Percentiles rank a stretch among this genome's conserved stretches.
phyloP scores from a whole-genome alignment of 805 yeast species.

The Metschnikowia kunwiensis region DNA sequence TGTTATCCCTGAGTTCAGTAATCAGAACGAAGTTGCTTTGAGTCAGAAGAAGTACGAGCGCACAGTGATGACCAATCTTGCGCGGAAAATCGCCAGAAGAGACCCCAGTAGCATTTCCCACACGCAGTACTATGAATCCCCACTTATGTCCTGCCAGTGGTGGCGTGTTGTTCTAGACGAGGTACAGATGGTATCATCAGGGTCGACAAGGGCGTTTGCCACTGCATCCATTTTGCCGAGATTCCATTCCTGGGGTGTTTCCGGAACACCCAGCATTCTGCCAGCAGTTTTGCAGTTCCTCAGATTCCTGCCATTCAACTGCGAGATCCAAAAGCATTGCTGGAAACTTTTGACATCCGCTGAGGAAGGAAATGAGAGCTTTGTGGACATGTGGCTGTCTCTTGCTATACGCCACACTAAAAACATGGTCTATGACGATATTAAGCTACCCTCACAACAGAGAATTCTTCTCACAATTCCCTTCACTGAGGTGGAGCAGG shows the following conservation, averaged over 20 bases:
- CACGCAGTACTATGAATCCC: constrained; percentile 57
- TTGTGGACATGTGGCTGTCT: constrained; percentile 46
- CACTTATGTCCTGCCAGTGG: constrained; percentile 76
- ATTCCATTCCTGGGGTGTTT: constrained; percentile 93
- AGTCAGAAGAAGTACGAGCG: constrained; percentile 16
- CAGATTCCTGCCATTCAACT: constrained; percentile 61
- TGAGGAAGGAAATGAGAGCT: constrained; percentile 23
- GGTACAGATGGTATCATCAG: constrained; percentile 85
- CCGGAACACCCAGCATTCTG: constrained; percentile 88
- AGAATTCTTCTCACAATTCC: constrained; percentile 68
- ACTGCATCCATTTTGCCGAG: constrained; percentile 80
- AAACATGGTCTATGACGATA: constrained; percentile 73
- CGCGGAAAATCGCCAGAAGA: constrained; percentile 10
- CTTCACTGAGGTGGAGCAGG: constrained; percentile 80
- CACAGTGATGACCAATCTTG: constrained; percentile 14
- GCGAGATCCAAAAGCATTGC: constrained; percentile 34
- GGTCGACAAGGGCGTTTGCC: constrained; percentile 70
- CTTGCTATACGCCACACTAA: constrained; percentile 80
- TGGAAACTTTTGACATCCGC: constrained; percentile 36
- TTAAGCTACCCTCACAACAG: constrained; percentile 74
- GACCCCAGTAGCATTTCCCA: constrained; percentile 14
- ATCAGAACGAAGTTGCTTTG: constrained; percentile 8
- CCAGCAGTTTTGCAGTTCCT: constrained; percentile 69
- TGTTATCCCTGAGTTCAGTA: constrained; percentile 6
- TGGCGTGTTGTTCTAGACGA: constrained; percentile 92